Evolutionary conservation across 768 basidiomycete species (phyloP), one percentile per base, ranked within the genome.

Genomic region (Crepidotus variabilis): DNA sequence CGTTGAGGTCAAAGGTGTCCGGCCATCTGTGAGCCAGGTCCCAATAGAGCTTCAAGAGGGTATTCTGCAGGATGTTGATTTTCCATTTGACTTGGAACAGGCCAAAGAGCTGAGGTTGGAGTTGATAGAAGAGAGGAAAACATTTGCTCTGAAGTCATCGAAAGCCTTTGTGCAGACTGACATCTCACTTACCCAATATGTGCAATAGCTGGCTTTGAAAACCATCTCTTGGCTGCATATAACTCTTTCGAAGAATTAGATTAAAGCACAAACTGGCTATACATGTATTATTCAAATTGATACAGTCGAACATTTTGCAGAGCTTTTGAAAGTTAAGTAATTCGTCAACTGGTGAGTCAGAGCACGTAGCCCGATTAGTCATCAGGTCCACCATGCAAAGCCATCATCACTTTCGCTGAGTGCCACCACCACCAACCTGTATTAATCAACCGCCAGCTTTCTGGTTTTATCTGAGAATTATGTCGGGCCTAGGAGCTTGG

Each of bases 401-500:
- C 28, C 28, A 8, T 28, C 28, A 28, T 28, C 28, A 20, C 18
- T 11, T 43, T 20, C 39, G 39, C 13, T 11, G 52, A 45, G 52
- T 46, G 46, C 47, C 54, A 55, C 48, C 54, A 55, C 35, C 54
- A 20, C 18, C 47, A 35, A 33, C 34, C 47, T 18, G 16, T 36
- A 43, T 39, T 28, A 43, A 28, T 46, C 13, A 8, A 46, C 52
- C 46, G 43, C 39, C 52, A 53, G 18, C 52, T 23, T 46, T 45
- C 39, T 35, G 47, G 1, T 48, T 48, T 18, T 18, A 50, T 35
- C 22, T 39, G 22, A 8, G 11, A 32, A 22, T 32, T 18, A 87
- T 87, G 85, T 75, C 85, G 58, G 79, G 80, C 51, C 57, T 89
- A 57, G 80, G 82, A 60, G 82, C 78, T 56, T 86, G 88, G 82